Base-by-base conservation (phyloP, 805 yeast species). In the Saturnispora serradocipensis region DNA sequence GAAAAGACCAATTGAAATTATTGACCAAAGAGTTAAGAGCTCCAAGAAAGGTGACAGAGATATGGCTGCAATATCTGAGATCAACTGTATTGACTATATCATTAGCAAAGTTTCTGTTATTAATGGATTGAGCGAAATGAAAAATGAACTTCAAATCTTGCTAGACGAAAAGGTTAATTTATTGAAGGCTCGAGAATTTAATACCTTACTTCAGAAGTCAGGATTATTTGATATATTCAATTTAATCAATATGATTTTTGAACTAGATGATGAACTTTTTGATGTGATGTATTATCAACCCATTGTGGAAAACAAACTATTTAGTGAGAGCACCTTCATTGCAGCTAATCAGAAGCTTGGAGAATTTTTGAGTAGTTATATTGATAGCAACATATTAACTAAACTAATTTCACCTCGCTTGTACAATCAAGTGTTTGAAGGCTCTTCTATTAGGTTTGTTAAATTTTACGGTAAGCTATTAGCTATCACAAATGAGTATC, bases 201-300 rank as follows among this genome's bases (percentile, higher is more conserved):
- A 69, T 18, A 61, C 67, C 1, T 65, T 84, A 15, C 66, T 85
- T 39, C 66, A 69, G 16, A 76, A 73, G 40, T 77, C 86, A 24
- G 78, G 78, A 0, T 64, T 85, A 32, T 70, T 69, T n/a, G 78
- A 83, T 51, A 80, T 77, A 57, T 79, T 73, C 61, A 85, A 83
- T 60, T 65, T 85, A 47, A 71, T 84, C 53, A 82, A 82, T 59
- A 81, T 85, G 84, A 82, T 86, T n/a, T 81, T 78, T 64, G 84
- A 86, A 13, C 65, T 83, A 18, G 73, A 71, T 49, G 86, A 80
- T 49, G 80, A 81, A 27, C 69, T 71, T 50, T 77, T 78, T 54
- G 82, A 84, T 49, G 79, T 78, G 30, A 74, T 79, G 22, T 73
- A 84, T 61, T 86, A 86, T 63, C 70, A 79, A 52, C 84, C 90